phyloP scores from a whole-genome alignment of 345 rosid genomes.

The Fremontodendron californicum region DNA sequence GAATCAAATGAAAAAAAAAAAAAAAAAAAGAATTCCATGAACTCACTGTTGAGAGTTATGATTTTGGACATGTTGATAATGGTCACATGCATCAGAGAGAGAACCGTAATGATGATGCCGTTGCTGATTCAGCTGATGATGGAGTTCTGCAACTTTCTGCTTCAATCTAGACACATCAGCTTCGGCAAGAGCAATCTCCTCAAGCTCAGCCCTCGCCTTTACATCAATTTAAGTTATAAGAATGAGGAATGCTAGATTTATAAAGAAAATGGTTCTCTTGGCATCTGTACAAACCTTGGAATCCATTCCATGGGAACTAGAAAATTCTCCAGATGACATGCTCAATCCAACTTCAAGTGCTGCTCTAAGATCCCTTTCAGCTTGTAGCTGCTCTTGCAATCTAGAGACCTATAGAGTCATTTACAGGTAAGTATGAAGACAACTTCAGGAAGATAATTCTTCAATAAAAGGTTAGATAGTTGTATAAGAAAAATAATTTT shows the following conservation, averaged over 20 bases:
- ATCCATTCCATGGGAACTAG: constrained; percentile 87
- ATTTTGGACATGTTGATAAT: constrained; percentile 67
- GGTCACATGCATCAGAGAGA: constrained; percentile 75
- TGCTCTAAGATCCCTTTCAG: constrained; percentile 96
- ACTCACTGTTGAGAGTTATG: constrained; percentile 85
- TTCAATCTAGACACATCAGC: constrained; percentile 97
- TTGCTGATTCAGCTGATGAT: constrained; percentile 97
- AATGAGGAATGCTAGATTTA: constrained; percentile 3
- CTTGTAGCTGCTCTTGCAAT: constrained; percentile 98
- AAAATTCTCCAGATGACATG: constrained; percentile 91
- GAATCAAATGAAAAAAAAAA: background rate
- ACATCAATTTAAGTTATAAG: constrained; percentile 35
- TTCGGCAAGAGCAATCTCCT: constrained; percentile 99
- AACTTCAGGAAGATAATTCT: background rate
- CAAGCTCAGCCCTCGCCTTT: constrained; percentile 98
- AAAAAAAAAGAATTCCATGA: background rate
- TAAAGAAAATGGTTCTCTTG: constrained; percentile 7
- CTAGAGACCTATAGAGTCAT: constrained; percentile 68
- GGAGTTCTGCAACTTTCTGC: constrained; percentile 99
- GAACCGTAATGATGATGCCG: constrained; percentile 78
- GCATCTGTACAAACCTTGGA: constrained; percentile 59
- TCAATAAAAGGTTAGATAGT: background rate
- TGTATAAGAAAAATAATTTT: background rate
- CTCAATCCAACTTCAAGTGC: constrained; percentile 98
- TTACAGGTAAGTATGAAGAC: constrained; percentile 19